Percentiles rank a stretch among this genome's conserved stretches.
Evolutionary conservation across 129 eudicot species (phyloP).

Genomic region (Lactuca saligna): DNA sequence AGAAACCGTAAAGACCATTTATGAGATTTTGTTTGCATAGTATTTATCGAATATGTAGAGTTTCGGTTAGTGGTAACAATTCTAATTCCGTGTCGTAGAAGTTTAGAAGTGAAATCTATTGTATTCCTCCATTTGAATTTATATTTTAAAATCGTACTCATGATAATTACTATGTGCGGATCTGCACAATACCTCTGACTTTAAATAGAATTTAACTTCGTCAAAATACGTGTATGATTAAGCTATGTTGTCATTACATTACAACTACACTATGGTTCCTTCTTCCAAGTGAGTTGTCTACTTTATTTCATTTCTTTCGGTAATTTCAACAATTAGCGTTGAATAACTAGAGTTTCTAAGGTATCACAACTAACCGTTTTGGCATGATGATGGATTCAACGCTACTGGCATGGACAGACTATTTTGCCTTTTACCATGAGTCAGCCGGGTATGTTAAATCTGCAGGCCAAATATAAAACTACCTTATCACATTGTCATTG

Average conservation of each 20-base stretch:
- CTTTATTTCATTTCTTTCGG: neutral
- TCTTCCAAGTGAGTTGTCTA: neutral
- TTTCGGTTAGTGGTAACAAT: no score
- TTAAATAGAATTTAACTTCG: neutral
- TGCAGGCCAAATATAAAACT: slow-evolving; percentile 11
- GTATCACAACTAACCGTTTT: neutral
- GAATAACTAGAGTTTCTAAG: neutral
- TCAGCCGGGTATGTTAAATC: neutral
- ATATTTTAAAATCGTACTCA: no score
- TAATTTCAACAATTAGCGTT: neutral
- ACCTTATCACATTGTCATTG: neutral
- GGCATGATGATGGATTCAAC: neutral
- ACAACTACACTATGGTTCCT: no score
- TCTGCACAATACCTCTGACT: no score
- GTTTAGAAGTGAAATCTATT: no score
- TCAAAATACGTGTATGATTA: neutral
- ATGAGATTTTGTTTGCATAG: no score
- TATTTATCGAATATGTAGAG: no score
- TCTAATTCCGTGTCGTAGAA: no score
- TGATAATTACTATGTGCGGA: no score
- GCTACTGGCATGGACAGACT: neutral
- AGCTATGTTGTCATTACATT: no score
- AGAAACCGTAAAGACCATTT: no score
- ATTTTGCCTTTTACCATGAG: neutral
- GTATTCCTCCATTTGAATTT: no score